These are phyloP conservation scores for Wickerhamiella australiensis DNA, from an alignment of 805 yeast species.

Conservation along the genomic window DNA sequence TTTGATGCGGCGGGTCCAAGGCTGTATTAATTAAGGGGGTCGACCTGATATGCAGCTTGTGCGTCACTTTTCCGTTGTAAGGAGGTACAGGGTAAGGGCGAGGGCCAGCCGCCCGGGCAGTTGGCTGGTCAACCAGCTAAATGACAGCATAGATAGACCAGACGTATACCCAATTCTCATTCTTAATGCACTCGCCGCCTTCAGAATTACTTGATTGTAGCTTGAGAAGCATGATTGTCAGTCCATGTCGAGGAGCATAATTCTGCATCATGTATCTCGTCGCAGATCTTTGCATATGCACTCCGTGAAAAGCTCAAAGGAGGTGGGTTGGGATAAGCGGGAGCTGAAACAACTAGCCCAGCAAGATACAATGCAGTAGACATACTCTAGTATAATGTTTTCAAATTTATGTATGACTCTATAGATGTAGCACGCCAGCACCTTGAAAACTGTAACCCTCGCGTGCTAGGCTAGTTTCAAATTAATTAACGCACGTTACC, in stretches of 20 bases:
- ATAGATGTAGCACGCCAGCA: background rate
- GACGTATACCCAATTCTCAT: background rate
- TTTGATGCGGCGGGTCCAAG: conserved; percentile 12
- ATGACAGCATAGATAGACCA: too few species aligned
- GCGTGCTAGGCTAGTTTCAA: conserved; percentile 5
- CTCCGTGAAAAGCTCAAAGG: conserved; percentile 8
- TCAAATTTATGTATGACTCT: background rate
- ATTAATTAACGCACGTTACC: conserved; percentile 7
- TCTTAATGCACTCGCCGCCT: background rate
- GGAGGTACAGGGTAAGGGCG: conserved; percentile 7
- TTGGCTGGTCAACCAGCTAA: background rate
- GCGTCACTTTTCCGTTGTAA: conserved; percentile 10
- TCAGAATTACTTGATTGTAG: background rate
- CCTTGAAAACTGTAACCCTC: background rate
- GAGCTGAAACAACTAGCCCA: conserved; percentile 6
- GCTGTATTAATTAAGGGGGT: conserved; percentile 12
- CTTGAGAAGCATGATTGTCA: background rate
- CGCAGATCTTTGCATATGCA: conserved; percentile 11
- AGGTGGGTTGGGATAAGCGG: conserved; percentile 1
- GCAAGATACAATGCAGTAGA: background rate
- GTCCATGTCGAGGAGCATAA: conserved; percentile 3
- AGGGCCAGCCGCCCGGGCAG: background rate
- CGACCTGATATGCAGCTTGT: conserved; percentile 10
- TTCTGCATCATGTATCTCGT: conserved; percentile 4
- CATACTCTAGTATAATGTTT: background rate